phyloP scores from a whole-genome alignment of 176 grass and related monocot species.

The Ampelocalamus luodianensis region DNA sequence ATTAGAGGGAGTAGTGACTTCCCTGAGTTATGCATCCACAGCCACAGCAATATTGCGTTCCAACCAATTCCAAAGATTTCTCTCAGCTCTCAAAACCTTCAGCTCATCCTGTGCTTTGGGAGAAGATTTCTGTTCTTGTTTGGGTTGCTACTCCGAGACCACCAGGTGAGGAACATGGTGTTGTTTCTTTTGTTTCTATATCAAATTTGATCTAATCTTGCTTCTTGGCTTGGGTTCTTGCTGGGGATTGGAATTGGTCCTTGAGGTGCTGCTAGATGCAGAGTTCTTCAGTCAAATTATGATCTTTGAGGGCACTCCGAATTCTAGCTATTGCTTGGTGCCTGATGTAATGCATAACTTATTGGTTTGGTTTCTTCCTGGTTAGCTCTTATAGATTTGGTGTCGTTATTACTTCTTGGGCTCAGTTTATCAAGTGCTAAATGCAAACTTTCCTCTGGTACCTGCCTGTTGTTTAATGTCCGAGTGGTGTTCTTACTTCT shows the following conservation, averaged over 20 bases:
- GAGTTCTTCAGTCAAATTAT: conserved; percentile 6
- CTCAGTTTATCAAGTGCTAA: not conserved
- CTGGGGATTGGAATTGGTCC: not conserved
- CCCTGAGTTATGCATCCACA: conserved; percentile 34
- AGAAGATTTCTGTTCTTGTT: not conserved
- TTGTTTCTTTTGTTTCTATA: not conserved
- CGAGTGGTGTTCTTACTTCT: not conserved
- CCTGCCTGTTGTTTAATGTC: not conserved
- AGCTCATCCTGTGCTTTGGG: not conserved
- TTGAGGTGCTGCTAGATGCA: not conserved
- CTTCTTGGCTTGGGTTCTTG: conserved; percentile 12
- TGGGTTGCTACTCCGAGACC: not conserved
- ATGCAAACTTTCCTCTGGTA: not conserved
- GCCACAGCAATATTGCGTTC: conserved; percentile 9
- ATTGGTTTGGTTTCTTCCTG: not conserved
- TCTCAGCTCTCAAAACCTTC: conserved; percentile 6
- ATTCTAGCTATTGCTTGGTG: not conserved
- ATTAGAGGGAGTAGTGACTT: conserved; percentile 39
- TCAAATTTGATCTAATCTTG: conserved; percentile 2
- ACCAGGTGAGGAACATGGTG: conserved; percentile 40
- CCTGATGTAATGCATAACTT: not conserved
- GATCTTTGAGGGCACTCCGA: not conserved
- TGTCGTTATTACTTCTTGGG: too few relatives aligned
- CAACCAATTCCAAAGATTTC: conserved; percentile 13
- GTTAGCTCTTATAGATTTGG: not conserved